Base-by-base conservation (phyloP, 2,329 filamentous ascomycete genomes). In the Diaporthe citri region DNA sequence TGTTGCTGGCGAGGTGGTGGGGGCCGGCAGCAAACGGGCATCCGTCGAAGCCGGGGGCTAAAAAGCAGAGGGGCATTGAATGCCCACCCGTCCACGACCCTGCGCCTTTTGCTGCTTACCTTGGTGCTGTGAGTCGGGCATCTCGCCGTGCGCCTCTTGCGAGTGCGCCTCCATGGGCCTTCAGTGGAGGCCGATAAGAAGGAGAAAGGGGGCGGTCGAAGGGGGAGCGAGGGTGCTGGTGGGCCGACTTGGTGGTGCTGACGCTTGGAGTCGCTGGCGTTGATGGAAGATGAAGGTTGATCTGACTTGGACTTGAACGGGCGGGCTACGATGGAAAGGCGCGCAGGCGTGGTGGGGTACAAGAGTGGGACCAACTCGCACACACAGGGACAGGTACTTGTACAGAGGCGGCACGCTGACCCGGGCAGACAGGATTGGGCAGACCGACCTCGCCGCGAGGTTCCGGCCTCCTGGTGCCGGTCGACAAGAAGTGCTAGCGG, bases 81-180 rank as follows among this genome's bases (percentile, higher is more conserved):
- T 56, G 59, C 57, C 31, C 67, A 25, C 28, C 13, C 43, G 56
- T 52, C 48, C 34, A 39, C 31, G 64, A 69, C 34, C 48, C 34
- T 69, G 64, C n/a, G 64, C 25, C 43, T 60, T 59, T 74, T 60
- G 46, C 60, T 74, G 72, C 75, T 75, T 67, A 76, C 75, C 70
- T 62, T 66, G 13, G 17, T 70, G n/a, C 56, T 60, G 70, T 56
- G 69, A 66, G 62, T 36, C 55, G 48, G 75, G 25, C 75, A 64
- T 43, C n/a, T 66, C 57, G 69, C 48, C 64, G 36, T 76, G 75
- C 62, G 73, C 73, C 75, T 76, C 73, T 51, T 72, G 75, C 73
- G 73, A 75, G 64, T 57, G 67, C 75, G 69, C 73, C 67, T 74
- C 60, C 75, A 76, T 76, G 48, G 55, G 59, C 72, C 55, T 31